phyloP scores from a whole-genome alignment of 805 yeast species.

The Peterozyma toletana region DNA sequence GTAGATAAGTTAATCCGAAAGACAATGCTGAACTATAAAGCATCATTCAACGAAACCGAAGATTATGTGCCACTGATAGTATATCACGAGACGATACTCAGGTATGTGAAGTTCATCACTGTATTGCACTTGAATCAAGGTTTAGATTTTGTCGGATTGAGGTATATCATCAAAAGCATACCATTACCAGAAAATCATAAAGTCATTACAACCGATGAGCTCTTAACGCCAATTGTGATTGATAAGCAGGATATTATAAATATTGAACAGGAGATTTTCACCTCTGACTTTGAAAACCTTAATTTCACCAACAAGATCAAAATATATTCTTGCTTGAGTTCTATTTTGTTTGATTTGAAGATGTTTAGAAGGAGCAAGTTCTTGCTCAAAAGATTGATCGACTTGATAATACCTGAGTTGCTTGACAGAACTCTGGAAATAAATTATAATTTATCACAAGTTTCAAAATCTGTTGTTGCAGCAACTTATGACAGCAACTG shows the following conservation, averaged over 20 bases:
- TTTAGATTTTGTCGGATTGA: constrained; percentile 32
- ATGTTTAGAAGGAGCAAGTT: constrained; percentile 64
- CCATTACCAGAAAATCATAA: constrained; percentile 9
- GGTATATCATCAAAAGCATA: constrained; percentile 35
- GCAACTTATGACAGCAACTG: constrained; percentile 3
- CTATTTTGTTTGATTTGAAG: constrained; percentile 54
- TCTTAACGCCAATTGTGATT: not conserved
- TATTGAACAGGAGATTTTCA: constrained; percentile 39
- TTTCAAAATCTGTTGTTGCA: not conserved
- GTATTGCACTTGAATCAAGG: constrained; percentile 41
- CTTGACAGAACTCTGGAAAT: constrained; percentile 10
- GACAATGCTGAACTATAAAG: constrained; percentile 34
- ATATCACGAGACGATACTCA: constrained; percentile 61
- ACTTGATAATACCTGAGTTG: constrained; percentile 37
- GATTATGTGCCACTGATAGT: constrained; percentile 82
- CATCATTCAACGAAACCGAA: constrained; percentile 49
- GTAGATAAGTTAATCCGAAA: constrained; percentile 29
- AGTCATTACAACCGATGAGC: constrained; percentile 5
- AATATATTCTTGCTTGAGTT: constrained; percentile 59
- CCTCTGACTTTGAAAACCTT: constrained; percentile 36
- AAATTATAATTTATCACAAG: constrained; percentile 4
- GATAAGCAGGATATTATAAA: constrained; percentile 35
- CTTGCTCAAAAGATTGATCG: constrained; percentile 57
- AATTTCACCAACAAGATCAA: constrained; percentile 47
- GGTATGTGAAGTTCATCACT: constrained; percentile 58